phyloP scores from a whole-genome alignment of 495 filamentous ascomycete species.

The Aspergillus carlsbadensis region DNA sequence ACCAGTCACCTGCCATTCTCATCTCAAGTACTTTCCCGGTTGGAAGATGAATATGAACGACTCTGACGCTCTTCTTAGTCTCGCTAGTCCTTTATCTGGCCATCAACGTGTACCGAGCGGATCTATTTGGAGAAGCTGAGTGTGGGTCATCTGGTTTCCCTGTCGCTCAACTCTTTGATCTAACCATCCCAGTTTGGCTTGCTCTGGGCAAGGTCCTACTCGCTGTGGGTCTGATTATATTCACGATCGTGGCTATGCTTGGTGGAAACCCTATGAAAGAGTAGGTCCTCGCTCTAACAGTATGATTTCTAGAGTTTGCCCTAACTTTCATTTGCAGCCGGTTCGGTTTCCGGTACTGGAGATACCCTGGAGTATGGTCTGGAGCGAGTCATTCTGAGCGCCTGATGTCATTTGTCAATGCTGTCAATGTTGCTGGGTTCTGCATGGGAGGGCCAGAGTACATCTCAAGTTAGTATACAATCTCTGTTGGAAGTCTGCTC shows the following conservation, averaged over 20 bases:
- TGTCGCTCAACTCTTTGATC: neutral
- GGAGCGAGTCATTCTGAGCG: neutral
- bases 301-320: neutral
- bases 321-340: neutral
- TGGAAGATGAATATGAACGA: neutral
- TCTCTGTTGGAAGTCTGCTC: neutral
- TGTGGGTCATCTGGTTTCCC: neutral
- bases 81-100: neutral
- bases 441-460: slow-evolving; percentile 8
- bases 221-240: neutral
- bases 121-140: slow-evolving; percentile 3
- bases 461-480: neutral
- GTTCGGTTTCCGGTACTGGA: slow-evolving; percentile 2
- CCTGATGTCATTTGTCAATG: slow-evolving; percentile 2
- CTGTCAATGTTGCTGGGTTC: slow-evolving; percentile 1
- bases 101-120: neutral
- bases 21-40: neutral
- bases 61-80: neutral
- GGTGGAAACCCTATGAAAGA: slow-evolving; percentile 1
- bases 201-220: neutral
- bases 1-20: neutral
- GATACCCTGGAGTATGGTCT: neutral
- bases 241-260: slow-evolving; percentile 1
- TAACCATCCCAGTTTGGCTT: neutral
- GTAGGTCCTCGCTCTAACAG: neutral